Evolutionary conservation across 2,329 filamentous ascomycete genomes (phyloP).

Genomic region (Aspergillus fischeri): DNA sequence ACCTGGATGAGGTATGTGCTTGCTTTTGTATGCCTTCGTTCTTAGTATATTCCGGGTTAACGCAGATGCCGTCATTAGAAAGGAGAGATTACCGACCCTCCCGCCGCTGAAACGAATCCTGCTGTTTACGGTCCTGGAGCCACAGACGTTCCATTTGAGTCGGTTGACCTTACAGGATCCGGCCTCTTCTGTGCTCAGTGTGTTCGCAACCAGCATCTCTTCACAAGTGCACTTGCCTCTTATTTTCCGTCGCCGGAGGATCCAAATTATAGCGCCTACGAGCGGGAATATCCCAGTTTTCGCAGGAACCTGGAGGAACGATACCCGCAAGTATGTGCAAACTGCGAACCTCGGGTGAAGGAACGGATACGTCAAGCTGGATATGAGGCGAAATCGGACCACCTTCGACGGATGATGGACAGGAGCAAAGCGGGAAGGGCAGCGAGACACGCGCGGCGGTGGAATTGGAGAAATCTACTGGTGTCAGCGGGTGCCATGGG

Average conservation of each 20-base stretch:
- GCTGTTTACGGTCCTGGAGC: constrained; percentile 30
- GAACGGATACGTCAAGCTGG: constrained; percentile 64
- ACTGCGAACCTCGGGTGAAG: constrained; percentile 72
- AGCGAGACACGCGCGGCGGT: constrained; percentile 28
- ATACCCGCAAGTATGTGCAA: constrained; percentile 83
- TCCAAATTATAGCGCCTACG: constrained; percentile 64
- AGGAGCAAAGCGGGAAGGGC: constrained; percentile 45
- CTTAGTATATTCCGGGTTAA: constrained; percentile 10
- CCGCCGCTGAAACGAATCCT: constrained; percentile 55
- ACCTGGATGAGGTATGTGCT: constrained; percentile 71
- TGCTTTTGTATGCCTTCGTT: neutral
- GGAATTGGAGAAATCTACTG: constrained; percentile 43
- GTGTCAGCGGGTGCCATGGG: constrained; percentile 40
- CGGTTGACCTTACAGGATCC: constrained; percentile 30
- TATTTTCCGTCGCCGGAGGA: constrained; percentile 67
- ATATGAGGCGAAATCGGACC: constrained; percentile 81
- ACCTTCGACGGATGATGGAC: constrained; percentile 70
- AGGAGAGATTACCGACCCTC: constrained; percentile 86
- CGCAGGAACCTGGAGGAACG: constrained; percentile 69
- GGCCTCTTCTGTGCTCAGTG: constrained; percentile 70
- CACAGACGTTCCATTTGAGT: constrained; percentile 45
- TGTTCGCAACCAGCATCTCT: constrained; percentile 81
- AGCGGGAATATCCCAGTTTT: constrained; percentile 66
- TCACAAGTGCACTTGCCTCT: constrained; percentile 70
- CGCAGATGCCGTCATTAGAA: constrained; percentile 50